Evolutionary conservation across 2,329 filamentous ascomycete species (phyloP), one percentile per base, ranked within the genome.

Genomic region (Microsporum ferrugineum): DNA sequence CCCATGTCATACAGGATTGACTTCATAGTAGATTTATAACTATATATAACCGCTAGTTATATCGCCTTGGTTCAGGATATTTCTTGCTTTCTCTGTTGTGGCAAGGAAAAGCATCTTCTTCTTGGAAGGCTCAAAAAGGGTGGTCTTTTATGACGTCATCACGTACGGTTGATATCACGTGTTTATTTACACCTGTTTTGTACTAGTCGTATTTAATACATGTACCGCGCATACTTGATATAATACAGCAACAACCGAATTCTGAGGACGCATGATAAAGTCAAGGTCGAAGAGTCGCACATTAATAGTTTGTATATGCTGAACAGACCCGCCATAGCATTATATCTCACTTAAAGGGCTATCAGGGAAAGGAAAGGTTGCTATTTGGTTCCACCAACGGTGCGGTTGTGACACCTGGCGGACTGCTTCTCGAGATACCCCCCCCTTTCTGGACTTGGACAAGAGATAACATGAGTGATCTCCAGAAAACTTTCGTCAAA

Each of bases 401-500:
- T 29, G 23, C 27, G 45, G 45, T 34, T 55, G 33, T 55, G 51
- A 31, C 17, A 55, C 51, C 51, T 23, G 31, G 5, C 33, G 3
- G 36, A 2, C 51, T 36, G 33, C 51, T 55, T 43, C 12, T 55
- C 33, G 14, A 55, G 51, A 55, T 55, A 55, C 51, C 51, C 51
- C 49, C 51, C 49, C 31, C 31, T 17, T n/a, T 31, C 17, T 36
- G 33, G 31, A n/a, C 51, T 12, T 33, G 27, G 7, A 5, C 23
- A 14, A 51, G 5, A 47, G 31, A 34, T 36, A 36, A 33, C 31
- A 95, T 95, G 89, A 92, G 88, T 72, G 86, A 91, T 68, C 81
- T 92, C 63, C 88, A 91, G 72, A 86, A 85, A 73, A 81, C 85
- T 62, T 92, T 90, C 78, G 87, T 86, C 64, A 90, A 88, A 76